phyloP scores from a whole-genome alignment of 2,329 filamentous ascomycete species.

The Stagonosporopsis tanaceti region DNA sequence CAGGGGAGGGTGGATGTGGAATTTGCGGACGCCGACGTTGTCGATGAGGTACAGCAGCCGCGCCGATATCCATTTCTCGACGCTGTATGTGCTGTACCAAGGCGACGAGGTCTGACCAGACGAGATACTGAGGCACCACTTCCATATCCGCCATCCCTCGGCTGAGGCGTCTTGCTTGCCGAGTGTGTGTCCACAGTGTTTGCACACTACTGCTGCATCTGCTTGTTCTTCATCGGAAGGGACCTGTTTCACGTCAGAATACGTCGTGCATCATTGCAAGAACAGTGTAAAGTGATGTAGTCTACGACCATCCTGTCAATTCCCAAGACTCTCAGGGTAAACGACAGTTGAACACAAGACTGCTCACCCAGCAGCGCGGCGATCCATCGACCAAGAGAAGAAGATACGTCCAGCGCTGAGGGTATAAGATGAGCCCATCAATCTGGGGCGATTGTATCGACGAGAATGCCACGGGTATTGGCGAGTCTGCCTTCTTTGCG shows the following conservation, averaged over 20 bases:
- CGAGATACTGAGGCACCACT: slow-evolving; percentile 54
- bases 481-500: slow-evolving; percentile 64
- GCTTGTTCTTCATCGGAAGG: not conserved
- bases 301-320: slow-evolving; percentile 43
- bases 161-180: slow-evolving; percentile 53
- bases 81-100: slow-evolving; percentile 28
- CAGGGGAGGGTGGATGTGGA: slow-evolving; percentile 57
- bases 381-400: slow-evolving; percentile 42
- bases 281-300: slow-evolving; percentile 33
- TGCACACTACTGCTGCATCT: slow-evolving; percentile 44
- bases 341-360: slow-evolving; percentile 46
- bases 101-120: slow-evolving; percentile 13
- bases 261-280: not conserved
- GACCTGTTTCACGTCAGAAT: slow-evolving; percentile 1
- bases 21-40: slow-evolving; percentile 63
- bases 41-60: slow-evolving; percentile 65
- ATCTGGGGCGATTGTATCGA: slow-evolving; percentile 68
- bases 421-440: slow-evolving; percentile 43
- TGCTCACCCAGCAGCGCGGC: slow-evolving; percentile 35
- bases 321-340: slow-evolving; percentile 41
- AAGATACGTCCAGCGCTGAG: slow-evolving; percentile 36
- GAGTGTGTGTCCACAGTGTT: slow-evolving; percentile 47
- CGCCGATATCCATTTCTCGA: slow-evolving; percentile 60
- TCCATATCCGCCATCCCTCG: slow-evolving; percentile 60
- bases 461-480: slow-evolving; percentile 57